phyloP scores from a whole-genome alignment of 169 alveolate genomes.

The Theileria equi region DNA sequence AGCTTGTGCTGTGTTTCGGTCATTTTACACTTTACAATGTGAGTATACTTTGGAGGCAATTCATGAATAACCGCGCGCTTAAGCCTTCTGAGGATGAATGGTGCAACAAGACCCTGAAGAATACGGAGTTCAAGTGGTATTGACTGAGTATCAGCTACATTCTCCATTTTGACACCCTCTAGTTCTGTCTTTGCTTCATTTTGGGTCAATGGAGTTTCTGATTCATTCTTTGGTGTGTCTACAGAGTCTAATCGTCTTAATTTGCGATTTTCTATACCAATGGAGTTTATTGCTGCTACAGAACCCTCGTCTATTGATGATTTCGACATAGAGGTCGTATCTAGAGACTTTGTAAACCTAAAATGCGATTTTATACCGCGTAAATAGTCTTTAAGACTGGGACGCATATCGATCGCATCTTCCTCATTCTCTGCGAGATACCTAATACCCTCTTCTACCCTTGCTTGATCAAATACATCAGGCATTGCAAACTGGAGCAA shows the following conservation, averaged over 20 bases:
- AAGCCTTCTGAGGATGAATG: slow-evolving; percentile 83
- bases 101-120: slow-evolving; percentile 81
- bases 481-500: slow-evolving; percentile 87
- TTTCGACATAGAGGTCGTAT: no score
- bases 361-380: no score
- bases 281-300: no score
- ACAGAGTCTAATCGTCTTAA: no score
- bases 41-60: slow-evolving; percentile 78
- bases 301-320: no score
- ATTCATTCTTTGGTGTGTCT: no score
- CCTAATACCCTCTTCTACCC: slow-evolving; percentile 72
- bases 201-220: not conserved
- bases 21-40: slow-evolving; percentile 61
- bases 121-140: slow-evolving; percentile 6
- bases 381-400: no score
- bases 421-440: slow-evolving; percentile 59
- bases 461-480: slow-evolving; percentile 74
- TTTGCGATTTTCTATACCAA: no score
- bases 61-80: slow-evolving; percentile 83
- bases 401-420: slow-evolving; percentile 20
- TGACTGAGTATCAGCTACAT: not conserved
- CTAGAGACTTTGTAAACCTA: no score
- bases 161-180: not conserved
- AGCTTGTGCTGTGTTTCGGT: slow-evolving; percentile 59
- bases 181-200: not conserved